phyloP scores from a whole-genome alignment of 371 early-diverging fungal genomes.

The Mortierella polycephala region DNA sequence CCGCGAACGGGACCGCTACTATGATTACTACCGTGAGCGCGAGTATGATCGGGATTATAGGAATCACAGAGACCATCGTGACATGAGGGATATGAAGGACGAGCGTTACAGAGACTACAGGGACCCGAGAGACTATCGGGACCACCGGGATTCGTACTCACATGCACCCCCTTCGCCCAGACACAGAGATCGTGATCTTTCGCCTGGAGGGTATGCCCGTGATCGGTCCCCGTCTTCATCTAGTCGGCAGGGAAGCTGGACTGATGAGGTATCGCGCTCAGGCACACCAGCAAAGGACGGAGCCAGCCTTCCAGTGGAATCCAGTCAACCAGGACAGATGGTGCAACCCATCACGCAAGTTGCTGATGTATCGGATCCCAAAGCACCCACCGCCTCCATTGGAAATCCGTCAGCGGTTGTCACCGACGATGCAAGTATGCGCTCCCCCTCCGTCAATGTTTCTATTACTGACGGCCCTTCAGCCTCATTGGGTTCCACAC shows the following conservation, averaged over 20 bases:
- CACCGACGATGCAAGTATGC: constrained; percentile 12
- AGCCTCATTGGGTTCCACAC: constrained; percentile 11
- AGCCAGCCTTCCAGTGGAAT: constrained; percentile 4
- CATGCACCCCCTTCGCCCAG: constrained; percentile 37
- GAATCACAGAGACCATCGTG: constrained; percentile 36
- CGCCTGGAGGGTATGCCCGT: constrained; percentile 17
- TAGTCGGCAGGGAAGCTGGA: constrained; percentile 27
- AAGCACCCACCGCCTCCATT: constrained; percentile 1
- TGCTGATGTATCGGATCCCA: not conserved
- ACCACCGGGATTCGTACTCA: constrained; percentile 23
- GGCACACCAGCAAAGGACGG: constrained; percentile 25
- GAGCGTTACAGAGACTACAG: constrained; percentile 35
- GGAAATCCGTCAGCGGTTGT: constrained; percentile 1
- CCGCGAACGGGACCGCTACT: constrained; percentile 47
- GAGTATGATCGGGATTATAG: constrained; percentile 49
- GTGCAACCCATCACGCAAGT: not conserved
- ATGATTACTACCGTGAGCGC: constrained; percentile 46
- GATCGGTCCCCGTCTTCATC: constrained; percentile 30
- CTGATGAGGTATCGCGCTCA: constrained; percentile 22
- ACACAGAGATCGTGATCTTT: constrained; percentile 23
- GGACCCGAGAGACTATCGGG: constrained; percentile 34
- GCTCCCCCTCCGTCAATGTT: constrained; percentile 1
- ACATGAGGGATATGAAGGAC: constrained; percentile 23
- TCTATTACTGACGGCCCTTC: constrained; percentile 9
- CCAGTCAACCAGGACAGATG: not conserved